Conservation (phyloP, 179 eudicot genomes). For the Patellifolia procumbens region DNA sequence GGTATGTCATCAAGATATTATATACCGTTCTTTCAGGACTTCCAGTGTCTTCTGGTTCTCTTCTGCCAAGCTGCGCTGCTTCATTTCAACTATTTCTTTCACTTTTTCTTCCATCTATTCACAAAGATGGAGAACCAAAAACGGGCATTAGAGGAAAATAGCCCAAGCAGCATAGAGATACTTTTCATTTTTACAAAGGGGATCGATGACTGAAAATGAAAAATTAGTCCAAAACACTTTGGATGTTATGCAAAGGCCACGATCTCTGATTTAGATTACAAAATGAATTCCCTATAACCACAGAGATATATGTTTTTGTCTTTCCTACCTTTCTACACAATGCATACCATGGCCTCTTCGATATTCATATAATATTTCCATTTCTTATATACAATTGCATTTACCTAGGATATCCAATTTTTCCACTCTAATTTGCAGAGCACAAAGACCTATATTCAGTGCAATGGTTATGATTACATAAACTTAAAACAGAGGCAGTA, state of each 20-base stretch:
- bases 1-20: slow-evolving; percentile 13
- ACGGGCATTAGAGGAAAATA: neutral
- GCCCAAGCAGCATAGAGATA: neutral
- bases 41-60: slow-evolving; percentile 95
- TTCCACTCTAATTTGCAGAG: neutral
- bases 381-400: neutral
- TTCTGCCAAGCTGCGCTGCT: slow-evolving; percentile 98
- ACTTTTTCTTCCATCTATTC: slow-evolving; percentile 98
- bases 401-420: neutral
- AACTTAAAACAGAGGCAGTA: neutral
- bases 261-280: neutral
- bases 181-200: neutral
- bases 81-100: slow-evolving; percentile 94
- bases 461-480: neutral
- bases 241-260: neutral
- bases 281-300: neutral
- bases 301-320: neutral
- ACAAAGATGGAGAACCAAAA: neutral
- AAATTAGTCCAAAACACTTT: neutral
- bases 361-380: neutral
- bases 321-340: neutral
- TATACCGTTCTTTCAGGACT: slow-evolving; percentile 87
- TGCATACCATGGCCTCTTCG: neutral
- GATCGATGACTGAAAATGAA: neutral
- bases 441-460: neutral